These are phyloP conservation scores for Cicer bijugum DNA, from an alignment of 306 rosid genomes.

Conservation along the genomic window DNA sequence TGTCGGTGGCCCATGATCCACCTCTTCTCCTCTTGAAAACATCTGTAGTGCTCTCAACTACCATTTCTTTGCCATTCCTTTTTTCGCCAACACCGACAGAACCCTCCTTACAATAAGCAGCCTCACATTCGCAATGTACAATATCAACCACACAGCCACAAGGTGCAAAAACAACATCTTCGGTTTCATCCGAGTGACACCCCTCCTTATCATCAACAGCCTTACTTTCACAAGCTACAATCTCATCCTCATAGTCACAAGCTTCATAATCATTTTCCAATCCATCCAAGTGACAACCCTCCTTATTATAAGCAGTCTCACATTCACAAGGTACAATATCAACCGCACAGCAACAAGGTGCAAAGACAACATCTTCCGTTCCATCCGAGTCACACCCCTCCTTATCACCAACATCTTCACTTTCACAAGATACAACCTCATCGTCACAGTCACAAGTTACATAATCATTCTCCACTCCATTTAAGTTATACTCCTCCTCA, in stretches of 20 bases:
- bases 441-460: too few relatives aligned
- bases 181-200: not conserved
- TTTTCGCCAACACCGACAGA: not conserved
- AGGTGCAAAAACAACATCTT: too few relatives aligned
- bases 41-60: not conserved
- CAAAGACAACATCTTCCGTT: too few relatives aligned
- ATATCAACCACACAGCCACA: too few relatives aligned
- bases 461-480: too few relatives aligned
- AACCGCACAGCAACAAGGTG: too few relatives aligned
- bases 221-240: not conserved
- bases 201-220: not conserved
- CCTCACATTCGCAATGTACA: not conserved
- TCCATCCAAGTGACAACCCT: not conserved
- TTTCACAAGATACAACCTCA: too few relatives aligned
- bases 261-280: not conserved
- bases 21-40: not conserved
- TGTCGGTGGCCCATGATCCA: not conserved
- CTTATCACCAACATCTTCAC: not conserved
- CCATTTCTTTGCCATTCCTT: not conserved
- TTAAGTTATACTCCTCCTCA: not conserved
- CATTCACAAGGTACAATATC: too few relatives aligned
- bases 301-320: not conserved
- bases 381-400: not conserved
- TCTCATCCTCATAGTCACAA: too few relatives aligned
- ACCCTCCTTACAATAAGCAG: not conserved